Evolutionary conservation across 164 flowering plant genomes (phyloP).

Genomic region (Berberis vulgaris): DNA sequence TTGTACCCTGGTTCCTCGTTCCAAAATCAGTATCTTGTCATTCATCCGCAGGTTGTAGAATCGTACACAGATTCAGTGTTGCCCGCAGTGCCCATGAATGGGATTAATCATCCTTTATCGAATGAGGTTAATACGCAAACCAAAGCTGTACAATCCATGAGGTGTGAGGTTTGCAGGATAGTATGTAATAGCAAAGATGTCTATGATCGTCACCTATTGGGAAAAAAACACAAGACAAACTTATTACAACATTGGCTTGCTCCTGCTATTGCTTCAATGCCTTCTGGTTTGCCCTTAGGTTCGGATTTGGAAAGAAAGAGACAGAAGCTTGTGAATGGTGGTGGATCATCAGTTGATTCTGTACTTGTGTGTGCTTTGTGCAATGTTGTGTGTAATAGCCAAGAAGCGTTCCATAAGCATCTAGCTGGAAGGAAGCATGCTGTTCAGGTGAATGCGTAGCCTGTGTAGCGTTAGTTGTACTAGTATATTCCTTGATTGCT

Average conservation of each 20-base stretch:
- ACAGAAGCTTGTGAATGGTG: slow-evolving; percentile 17
- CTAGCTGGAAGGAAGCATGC: slow-evolving; percentile 29
- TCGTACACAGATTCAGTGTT: neutral
- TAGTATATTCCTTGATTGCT: neutral
- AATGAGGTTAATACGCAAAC: neutral
- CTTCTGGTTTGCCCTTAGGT: neutral
- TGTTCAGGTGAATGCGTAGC: slow-evolving; percentile 11
- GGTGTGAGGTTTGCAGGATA: slow-evolving; percentile 8
- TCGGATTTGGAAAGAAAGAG: slow-evolving; percentile 21
- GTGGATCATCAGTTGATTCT: slow-evolving; percentile 17
- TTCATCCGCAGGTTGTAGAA: slow-evolving; percentile 1
- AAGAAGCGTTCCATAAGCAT: slow-evolving; percentile 22
- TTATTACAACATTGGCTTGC: neutral
- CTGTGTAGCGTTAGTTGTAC: neutral
- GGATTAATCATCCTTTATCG: neutral
- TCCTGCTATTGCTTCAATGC: neutral
- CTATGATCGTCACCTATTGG: slow-evolving; percentile 1
- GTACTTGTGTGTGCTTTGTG: slow-evolving; percentile 20
- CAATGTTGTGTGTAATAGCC: slow-evolving; percentile 33
- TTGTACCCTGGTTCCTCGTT: neutral
- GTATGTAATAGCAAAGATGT: slow-evolving; percentile 5
- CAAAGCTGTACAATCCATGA: neutral
- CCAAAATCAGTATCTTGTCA: slow-evolving; percentile 1
- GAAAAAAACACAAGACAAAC: slow-evolving; percentile 5
- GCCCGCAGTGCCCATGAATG: neutral